A percentile compares a stretch with the other conserved stretches of the same genome.
phyloP scores from a whole-genome alignment of 2,329 filamentous ascomycete genomes.

The Zymoseptoria ardabiliae region DNA sequence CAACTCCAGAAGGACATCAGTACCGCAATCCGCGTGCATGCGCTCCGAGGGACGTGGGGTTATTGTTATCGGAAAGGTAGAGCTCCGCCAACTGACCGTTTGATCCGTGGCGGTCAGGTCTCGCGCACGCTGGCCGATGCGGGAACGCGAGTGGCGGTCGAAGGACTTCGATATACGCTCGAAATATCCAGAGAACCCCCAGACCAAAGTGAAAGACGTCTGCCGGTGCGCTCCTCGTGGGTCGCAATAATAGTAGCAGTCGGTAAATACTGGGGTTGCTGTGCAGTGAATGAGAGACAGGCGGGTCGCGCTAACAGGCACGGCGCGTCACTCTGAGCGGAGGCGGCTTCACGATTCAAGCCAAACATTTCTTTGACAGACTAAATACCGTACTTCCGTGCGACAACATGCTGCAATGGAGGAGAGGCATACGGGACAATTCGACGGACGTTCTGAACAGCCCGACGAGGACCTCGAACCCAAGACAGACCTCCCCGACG shows the following conservation, averaged over 20 bases:
- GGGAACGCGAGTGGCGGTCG: background rate
- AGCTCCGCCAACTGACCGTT: background rate
- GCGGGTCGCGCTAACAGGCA: background rate
- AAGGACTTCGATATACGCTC: background rate
- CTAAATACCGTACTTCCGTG: background rate
- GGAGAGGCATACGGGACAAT: background rate
- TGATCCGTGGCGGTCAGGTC: background rate
- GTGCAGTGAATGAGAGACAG: background rate
- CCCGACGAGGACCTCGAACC: background rate
- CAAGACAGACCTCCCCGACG: constrained; percentile 5
- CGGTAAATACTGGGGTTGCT: background rate
- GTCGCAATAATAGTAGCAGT: background rate
- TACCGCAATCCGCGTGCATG: background rate
- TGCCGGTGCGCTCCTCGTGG: background rate
- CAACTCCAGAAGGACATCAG: background rate
- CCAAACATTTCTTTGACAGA: background rate
- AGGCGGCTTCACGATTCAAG: background rate
- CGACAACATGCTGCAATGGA: background rate
- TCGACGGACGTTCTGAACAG: background rate
- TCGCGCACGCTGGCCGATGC: background rate
- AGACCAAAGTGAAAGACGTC: background rate
- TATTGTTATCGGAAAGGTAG: background rate
- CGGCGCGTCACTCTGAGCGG: background rate
- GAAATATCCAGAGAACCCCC: background rate
- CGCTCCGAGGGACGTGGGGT: background rate